Evolutionary conservation across 2,329 filamentous ascomycete genomes (phyloP).

Genomic region (Cercospora nicotianae): DNA sequence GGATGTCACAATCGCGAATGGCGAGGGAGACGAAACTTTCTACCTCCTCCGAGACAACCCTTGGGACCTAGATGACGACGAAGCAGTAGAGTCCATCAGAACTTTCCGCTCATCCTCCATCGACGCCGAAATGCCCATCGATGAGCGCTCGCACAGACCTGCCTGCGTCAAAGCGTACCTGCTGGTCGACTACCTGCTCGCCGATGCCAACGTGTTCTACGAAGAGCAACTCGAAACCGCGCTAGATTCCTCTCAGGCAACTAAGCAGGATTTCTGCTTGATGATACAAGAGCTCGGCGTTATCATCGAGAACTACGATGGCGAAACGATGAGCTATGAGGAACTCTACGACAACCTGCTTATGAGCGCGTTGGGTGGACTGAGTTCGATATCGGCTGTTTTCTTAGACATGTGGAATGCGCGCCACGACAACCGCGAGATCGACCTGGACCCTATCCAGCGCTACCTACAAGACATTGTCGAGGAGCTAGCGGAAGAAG

Average conservation of each 20-base stretch:
- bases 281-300: not conserved
- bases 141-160: not conserved
- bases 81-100: not conserved
- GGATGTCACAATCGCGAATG: too few relatives aligned
- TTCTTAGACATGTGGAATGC: not conserved
- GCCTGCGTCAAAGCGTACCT: not conserved
- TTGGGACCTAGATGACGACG: not conserved
- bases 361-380: too few relatives aligned
- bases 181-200: not conserved
- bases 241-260: not conserved
- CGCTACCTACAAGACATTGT: not conserved
- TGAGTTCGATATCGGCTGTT: too few relatives aligned
- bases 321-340: not conserved
- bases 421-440: not conserved
- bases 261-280: not conserved
- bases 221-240: not conserved
- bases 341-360: not conserved
- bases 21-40: too few relatives aligned
- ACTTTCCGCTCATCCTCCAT: not conserved
- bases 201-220: not conserved
- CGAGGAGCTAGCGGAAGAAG: not conserved
- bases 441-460: not conserved
- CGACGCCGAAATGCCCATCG: not conserved
- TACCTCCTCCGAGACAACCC: too few relatives aligned
- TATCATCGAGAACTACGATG: too few relatives aligned